These are phyloP conservation scores for Moricandia arvensis DNA, from an alignment of 345 rosid species.

Conservation along the genomic window DNA sequence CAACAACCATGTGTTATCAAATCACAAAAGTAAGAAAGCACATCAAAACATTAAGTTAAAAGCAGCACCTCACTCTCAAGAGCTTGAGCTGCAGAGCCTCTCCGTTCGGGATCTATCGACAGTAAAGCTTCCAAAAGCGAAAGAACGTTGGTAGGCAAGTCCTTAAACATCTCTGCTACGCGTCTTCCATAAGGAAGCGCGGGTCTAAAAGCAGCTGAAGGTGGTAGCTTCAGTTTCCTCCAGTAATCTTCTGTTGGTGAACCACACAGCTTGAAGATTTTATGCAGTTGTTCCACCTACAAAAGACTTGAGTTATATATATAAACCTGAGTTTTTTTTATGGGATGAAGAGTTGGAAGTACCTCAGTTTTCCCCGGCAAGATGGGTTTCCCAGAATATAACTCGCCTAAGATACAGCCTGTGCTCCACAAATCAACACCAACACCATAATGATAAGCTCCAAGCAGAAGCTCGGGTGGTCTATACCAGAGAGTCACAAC, in stretches of 20 bases:
- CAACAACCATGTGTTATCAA: slow-evolving; percentile 16
- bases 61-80: slow-evolving; percentile 70
- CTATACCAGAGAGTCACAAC: slow-evolving; percentile 99
- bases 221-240: slow-evolving; percentile 66
- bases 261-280: slow-evolving; percentile 80
- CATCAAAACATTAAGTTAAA: slow-evolving; percentile 3
- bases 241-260: slow-evolving; percentile 88
- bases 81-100: slow-evolving; percentile 80
- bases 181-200: slow-evolving; percentile 72
- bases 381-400: slow-evolving; percentile 79
- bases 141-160: slow-evolving; percentile 58
- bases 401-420: slow-evolving; percentile 95
- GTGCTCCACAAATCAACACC: slow-evolving; percentile 96
- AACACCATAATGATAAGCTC: slow-evolving; percentile 76
- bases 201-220: slow-evolving; percentile 79
- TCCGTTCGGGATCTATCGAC: slow-evolving; percentile 69
- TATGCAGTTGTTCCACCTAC: slow-evolving; percentile 89
- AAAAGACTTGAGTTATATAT: not conserved
- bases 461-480: slow-evolving; percentile 95
- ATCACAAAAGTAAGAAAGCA: not conserved
- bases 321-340: too few relatives aligned
- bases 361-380: slow-evolving; percentile 98
- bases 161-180: slow-evolving; percentile 60
- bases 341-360: not conserved
- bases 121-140: slow-evolving; percentile 75